These are phyloP conservation scores for Pseudoturritis turrita DNA, from an alignment of 345 rosid genomes.

Conservation along the genomic window DNA sequence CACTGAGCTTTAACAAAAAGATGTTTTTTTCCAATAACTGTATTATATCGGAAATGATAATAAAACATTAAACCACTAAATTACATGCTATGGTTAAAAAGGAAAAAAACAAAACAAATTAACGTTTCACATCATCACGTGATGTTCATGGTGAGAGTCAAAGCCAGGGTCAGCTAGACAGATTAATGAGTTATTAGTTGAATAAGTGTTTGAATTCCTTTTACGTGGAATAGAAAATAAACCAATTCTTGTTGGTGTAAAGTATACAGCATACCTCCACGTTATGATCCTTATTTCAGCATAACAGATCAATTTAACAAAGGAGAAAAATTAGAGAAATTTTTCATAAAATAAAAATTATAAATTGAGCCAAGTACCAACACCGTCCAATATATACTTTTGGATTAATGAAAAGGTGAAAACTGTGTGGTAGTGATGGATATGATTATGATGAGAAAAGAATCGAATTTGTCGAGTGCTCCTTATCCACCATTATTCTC, in stretches of 20 bases:
- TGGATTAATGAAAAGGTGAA: background rate
- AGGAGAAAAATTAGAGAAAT: background rate
- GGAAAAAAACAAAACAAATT: too few relatives aligned
- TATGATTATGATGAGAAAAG: slow-evolving; percentile 20
- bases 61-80: too few relatives aligned
- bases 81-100: too few relatives aligned
- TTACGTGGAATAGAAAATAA: background rate
- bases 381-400: background rate
- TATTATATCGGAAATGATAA: too few relatives aligned
- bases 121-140: background rate
- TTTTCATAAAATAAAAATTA: background rate
- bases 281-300: background rate
- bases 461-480: slow-evolving; percentile 25
- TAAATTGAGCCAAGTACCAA: background rate
- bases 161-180: background rate
- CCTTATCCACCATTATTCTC: slow-evolving; percentile 14
- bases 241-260: background rate
- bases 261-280: too few relatives aligned
- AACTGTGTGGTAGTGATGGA: slow-evolving; percentile 7
- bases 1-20: background rate
- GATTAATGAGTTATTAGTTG: background rate
- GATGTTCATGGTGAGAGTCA: background rate
- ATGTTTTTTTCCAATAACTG: too few relatives aligned
- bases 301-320: background rate
- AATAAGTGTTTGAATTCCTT: background rate